These are phyloP conservation scores for Suillus bovinus DNA, from an alignment of 768 basidiomycete species.

Conservation along the genomic window DNA sequence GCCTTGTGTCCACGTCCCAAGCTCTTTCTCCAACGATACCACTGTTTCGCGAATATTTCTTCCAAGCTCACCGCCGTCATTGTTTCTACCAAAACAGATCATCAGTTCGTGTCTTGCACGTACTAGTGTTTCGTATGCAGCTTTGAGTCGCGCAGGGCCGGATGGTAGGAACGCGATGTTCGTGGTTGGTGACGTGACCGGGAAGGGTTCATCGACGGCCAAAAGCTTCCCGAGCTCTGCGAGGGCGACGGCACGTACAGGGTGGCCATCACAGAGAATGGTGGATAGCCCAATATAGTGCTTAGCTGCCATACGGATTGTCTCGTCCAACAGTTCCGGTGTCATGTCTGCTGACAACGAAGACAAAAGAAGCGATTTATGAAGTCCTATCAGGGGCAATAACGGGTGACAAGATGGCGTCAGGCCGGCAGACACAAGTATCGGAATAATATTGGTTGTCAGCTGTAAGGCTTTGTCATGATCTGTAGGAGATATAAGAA, in stretches of 20 bases:
- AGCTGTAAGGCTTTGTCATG: constrained; percentile 55
- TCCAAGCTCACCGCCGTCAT: constrained; percentile 74
- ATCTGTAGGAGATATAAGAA: constrained; percentile 41
- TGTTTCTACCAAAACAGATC: constrained; percentile 70
- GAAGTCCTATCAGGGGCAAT: constrained; percentile 70
- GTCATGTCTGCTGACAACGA: constrained; percentile 42
- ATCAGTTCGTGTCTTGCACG: constrained; percentile 60
- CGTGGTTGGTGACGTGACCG: constrained; percentile 27
- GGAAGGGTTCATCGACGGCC: constrained; percentile 70
- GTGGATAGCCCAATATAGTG: constrained; percentile 51
- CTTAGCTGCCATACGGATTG: constrained; percentile 57
- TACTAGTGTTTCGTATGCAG: constrained; percentile 65
- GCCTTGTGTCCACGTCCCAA: constrained; percentile 68
- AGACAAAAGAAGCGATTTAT: constrained; percentile 64
- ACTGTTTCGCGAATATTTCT: constrained; percentile 57
- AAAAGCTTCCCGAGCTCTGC: constrained; percentile 83
- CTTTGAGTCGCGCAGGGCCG: constrained; percentile 59
- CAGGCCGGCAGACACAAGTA: constrained; percentile 58
- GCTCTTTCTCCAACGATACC: constrained; percentile 68
- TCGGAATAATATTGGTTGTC: constrained; percentile 64
- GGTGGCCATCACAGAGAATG: constrained; percentile 67
- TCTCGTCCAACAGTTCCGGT: constrained; percentile 60
- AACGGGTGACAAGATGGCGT: constrained; percentile 76
- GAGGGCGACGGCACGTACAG: constrained; percentile 70
- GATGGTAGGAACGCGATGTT: constrained; percentile 59